These are phyloP conservation scores for Pseudozyma hubeiensis DNA, from an alignment of 1,284 basidiomycete genomes.

Conservation along the genomic window DNA sequence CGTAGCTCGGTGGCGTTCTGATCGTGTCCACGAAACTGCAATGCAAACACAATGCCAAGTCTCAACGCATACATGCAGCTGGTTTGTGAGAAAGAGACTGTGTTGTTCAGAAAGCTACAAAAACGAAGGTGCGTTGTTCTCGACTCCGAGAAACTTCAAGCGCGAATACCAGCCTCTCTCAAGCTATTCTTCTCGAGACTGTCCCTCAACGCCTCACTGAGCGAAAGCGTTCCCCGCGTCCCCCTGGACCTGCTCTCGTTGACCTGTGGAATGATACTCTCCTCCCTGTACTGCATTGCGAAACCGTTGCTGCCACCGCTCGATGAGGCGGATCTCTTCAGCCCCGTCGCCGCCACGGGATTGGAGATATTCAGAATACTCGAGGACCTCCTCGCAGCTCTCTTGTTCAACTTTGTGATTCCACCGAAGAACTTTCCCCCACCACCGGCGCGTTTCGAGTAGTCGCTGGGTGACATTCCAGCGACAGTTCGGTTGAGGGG, in stretches of 20 bases:
- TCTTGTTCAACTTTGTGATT: conserved; percentile 13
- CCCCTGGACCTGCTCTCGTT: not conserved
- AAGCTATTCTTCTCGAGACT: conserved; percentile 19
- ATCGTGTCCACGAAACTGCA: too few relatives aligned
- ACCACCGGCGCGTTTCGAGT: too few relatives aligned
- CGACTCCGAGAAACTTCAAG: not conserved
- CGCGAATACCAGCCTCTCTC: conserved; percentile 14
- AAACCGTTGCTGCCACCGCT: too few relatives aligned
- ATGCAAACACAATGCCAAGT: too few relatives aligned
- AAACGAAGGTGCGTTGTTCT: too few relatives aligned
- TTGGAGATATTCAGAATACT: conserved; percentile 4
- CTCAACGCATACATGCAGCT: too few relatives aligned
- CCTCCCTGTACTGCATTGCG: conserved; percentile 9
- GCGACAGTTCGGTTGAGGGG: not conserved
- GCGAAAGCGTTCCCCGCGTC: not conserved
- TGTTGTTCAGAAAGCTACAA: too few relatives aligned
- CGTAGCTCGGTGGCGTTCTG: not conserved
- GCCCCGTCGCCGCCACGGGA: not conserved
- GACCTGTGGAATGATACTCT: conserved; percentile 23
- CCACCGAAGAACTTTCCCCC: conserved; percentile 13
- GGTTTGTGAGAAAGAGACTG: too few relatives aligned
- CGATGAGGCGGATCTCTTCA: not conserved
- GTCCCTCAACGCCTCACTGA: conserved; percentile 4
- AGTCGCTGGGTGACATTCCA: not conserved
- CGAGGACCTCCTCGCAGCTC: not conserved